Evolutionary conservation across 148 eudicot species (phyloP).

Genomic region (Spergularia bocconei): DNA sequence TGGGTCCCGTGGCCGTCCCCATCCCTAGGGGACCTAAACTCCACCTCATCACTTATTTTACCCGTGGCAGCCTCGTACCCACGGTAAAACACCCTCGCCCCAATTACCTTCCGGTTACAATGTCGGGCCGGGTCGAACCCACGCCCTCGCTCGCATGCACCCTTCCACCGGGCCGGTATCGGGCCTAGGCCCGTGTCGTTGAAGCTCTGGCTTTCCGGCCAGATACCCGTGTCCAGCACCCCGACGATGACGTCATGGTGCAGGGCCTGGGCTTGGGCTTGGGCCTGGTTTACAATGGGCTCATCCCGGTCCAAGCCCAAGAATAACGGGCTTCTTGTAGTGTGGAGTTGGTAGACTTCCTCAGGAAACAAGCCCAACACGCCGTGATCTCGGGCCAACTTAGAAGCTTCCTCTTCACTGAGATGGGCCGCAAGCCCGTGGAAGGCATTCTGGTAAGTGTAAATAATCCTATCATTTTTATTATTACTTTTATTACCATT

Average conservation of each 20-base stretch:
- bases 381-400: constrained; percentile 31
- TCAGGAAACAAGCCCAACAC: constrained; percentile 63
- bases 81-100: constrained; percentile 65
- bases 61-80: constrained; percentile 88
- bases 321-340: constrained; percentile 78
- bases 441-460: constrained; percentile 66
- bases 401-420: constrained; percentile 48
- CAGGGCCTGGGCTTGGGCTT: constrained; percentile 22
- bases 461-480: constrained; percentile 44
- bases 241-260: constrained; percentile 72
- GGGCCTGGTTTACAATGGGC: constrained; percentile 17
- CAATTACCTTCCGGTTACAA: constrained; percentile 69
- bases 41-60: constrained; percentile 53
- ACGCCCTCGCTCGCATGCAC: constrained; percentile 69
- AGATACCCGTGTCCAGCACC: constrained; percentile 84
- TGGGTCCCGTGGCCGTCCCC: constrained; percentile 94
- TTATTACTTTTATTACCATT: not conserved
- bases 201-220: constrained; percentile 96
- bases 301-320: constrained; percentile 53
- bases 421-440: constrained; percentile 82
- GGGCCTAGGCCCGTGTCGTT: constrained; percentile 57
- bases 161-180: constrained; percentile 68
- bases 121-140: constrained; percentile 43
- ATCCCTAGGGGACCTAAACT: constrained; percentile 79
- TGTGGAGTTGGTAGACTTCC: constrained; percentile 56